Percentiles rank a stretch among this genome's conserved stretches.
These are phyloP conservation scores for Leptographium radiaticola DNA, from an alignment of 2,329 filamentous ascomycete genomes.

Conservation along the genomic window DNA sequence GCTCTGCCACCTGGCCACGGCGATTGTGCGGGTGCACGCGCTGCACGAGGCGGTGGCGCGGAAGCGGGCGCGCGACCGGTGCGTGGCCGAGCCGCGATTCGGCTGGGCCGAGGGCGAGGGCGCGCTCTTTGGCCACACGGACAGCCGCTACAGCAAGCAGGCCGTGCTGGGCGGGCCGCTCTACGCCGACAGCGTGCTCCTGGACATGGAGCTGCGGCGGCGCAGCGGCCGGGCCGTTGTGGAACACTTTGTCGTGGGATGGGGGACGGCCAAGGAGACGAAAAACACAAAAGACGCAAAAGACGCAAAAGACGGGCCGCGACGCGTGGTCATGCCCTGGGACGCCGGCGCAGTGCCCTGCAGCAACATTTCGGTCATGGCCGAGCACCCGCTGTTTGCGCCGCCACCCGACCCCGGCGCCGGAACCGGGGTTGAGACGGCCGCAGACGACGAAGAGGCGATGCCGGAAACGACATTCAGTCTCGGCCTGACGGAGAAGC, in stretches of 20 bases:
- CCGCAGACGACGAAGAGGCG: conserved; percentile 27
- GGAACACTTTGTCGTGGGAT: conserved; percentile 48
- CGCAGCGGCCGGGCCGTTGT: conserved; percentile 66
- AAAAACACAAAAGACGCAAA: neutral
- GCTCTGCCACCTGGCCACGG: conserved; percentile 77
- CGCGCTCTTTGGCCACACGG: conserved; percentile 54
- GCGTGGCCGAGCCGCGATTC: conserved; percentile 61
- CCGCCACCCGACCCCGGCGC: conserved; percentile 26
- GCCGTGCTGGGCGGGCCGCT: conserved; percentile 10
- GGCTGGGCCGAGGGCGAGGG: conserved; percentile 74
- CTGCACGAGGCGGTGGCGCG: conserved; percentile 61
- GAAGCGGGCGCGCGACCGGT: conserved; percentile 64
- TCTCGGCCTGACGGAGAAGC: conserved; percentile 78
- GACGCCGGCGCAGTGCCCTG: conserved; percentile 4
- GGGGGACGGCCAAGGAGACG: conserved; percentile 7
- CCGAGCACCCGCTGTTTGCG: conserved; percentile 63
- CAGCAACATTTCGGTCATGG: conserved; percentile 44
- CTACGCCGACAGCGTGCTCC: conserved; percentile 43
- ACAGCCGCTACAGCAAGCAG: conserved; percentile 12
- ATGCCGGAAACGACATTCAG: conserved; percentile 69
- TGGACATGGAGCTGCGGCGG: conserved; percentile 77
- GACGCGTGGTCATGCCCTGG: conserved; percentile 3
- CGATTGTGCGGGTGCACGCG: conserved; percentile 61
- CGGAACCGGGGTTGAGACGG: conserved; percentile 18
- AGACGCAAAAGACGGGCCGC: neutral